These are phyloP conservation scores for Coemansia sp. DNA, from an alignment of 192 early-diverging fungal genomes.

Conservation along the genomic window DNA sequence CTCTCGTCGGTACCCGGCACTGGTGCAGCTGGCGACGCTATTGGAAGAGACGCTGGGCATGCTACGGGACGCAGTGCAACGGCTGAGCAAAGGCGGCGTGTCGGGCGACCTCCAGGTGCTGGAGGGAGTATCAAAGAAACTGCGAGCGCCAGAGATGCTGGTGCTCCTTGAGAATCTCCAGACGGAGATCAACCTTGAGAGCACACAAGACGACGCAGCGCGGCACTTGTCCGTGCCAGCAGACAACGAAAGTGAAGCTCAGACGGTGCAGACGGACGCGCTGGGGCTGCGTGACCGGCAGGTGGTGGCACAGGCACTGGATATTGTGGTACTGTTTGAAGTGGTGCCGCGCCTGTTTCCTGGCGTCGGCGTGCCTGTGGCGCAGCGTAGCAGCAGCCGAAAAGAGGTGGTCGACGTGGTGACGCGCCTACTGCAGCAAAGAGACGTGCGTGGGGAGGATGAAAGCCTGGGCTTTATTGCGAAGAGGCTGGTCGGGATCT, in stretches of 20 bases:
- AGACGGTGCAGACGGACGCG: conserved; percentile 1
- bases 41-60: conserved; percentile 2
- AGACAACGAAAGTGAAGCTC: not conserved
- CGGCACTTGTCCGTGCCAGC: not conserved
- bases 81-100: conserved; percentile 42
- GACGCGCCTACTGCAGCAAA: conserved; percentile 4
- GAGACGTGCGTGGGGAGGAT: not conserved
- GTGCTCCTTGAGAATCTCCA: conserved; percentile 14
- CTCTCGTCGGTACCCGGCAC: conserved; percentile 23
- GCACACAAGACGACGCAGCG: not conserved
- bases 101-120: conserved; percentile 19
- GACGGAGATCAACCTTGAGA: conserved; percentile 6
- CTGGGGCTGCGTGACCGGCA: conserved; percentile 41
- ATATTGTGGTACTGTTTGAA: conserved; percentile 37
- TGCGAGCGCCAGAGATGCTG: conserved; percentile 15
- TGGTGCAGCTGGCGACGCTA: conserved; percentile 7
- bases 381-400: conserved; percentile 56
- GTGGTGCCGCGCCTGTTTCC: conserved; percentile 63
- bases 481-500: conserved; percentile 9
- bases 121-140: not conserved
- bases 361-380: conserved; percentile 63
- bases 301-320: conserved; percentile 32
- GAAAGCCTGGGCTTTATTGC: not conserved
- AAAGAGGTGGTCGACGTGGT: conserved; percentile 19
- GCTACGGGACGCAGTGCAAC: conserved; percentile 16